Evolutionary conservation across 179 eudicot species (phyloP).

Genomic region (Nepenthes alata): DNA sequence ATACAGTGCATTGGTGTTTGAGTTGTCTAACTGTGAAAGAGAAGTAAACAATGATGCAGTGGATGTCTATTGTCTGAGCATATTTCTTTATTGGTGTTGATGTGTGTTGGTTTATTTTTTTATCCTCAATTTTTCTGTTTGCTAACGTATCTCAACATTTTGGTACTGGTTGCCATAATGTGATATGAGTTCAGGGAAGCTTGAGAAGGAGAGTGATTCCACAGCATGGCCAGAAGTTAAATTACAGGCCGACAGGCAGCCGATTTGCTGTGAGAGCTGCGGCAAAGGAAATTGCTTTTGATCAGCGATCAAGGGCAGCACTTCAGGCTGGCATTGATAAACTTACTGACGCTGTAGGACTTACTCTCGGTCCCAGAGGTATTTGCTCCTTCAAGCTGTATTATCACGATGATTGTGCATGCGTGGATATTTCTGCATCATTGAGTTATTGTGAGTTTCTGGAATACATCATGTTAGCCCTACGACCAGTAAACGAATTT

Average conservation of each 20-base stretch:
- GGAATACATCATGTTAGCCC: no score
- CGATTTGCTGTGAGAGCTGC: constrained; percentile 55
- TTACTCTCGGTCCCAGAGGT: constrained; percentile 98
- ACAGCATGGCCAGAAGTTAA: constrained; percentile 40
- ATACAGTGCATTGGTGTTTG: not conserved
- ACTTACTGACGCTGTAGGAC: constrained; percentile 82
- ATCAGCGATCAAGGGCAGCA: constrained; percentile 63
- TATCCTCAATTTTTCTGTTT: not conserved
- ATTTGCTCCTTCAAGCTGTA: not conserved
- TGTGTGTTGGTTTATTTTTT: not conserved
- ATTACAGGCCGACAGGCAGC: constrained; percentile 23
- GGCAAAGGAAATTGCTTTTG: constrained; percentile 81
- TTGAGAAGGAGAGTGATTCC: constrained; percentile 35
- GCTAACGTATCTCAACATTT: not conserved
- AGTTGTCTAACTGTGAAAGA: not conserved
- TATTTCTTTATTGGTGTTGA: not conserved
- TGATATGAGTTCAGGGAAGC: constrained; percentile 30
- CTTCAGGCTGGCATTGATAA: constrained; percentile 90
- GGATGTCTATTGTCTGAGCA: not conserved
- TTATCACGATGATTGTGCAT: not conserved
- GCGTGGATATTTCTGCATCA: no score
- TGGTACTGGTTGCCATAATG: not conserved
- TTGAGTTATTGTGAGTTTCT: no score
- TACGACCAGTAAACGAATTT: not conserved
- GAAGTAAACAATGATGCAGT: not conserved